Conservation (phyloP, 2,329 filamentous ascomycete species). For the Neospermospora avenae region DNA sequence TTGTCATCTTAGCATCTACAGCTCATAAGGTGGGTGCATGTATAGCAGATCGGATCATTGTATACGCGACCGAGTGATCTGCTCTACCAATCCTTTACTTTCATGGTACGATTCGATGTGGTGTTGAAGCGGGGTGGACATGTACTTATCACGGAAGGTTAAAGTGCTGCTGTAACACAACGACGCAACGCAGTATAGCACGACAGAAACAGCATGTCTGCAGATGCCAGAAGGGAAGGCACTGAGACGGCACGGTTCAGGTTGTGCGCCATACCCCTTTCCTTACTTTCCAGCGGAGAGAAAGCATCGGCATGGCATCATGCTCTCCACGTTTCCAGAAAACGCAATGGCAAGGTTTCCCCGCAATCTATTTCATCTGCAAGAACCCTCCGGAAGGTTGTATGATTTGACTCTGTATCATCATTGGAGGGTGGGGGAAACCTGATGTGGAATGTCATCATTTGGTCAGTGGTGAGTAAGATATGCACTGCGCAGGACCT, state of each 20-base stretch:
- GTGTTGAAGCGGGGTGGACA: background rate
- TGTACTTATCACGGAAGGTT: background rate
- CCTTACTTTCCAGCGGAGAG: background rate
- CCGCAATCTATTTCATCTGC: background rate
- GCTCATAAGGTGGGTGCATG: background rate
- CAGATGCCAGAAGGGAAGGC: background rate
- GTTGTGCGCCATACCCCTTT: background rate
- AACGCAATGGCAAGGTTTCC: constrained; percentile 2
- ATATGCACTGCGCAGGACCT: background rate
- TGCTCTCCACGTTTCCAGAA: background rate
- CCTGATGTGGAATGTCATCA: constrained; percentile 1
- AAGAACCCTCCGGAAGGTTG: background rate
- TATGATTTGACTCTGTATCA: background rate
- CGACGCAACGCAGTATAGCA: background rate
- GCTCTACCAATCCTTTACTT: background rate
- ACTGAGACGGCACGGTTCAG: constrained; percentile 15
- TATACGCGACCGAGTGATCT: constrained; percentile 1
- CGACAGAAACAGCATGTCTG: background rate
- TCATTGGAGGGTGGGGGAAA: background rate
- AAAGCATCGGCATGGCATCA: background rate
- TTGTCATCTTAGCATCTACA: background rate
- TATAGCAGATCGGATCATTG: background rate
- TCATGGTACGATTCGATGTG: background rate
- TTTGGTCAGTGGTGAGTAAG: constrained; percentile 4
- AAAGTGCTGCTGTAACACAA: background rate